Evolutionary conservation across 495 filamentous ascomycete genomes (phyloP), one percentile per base, ranked within the genome.

Genomic region (Penicillium samsonianum): DNA sequence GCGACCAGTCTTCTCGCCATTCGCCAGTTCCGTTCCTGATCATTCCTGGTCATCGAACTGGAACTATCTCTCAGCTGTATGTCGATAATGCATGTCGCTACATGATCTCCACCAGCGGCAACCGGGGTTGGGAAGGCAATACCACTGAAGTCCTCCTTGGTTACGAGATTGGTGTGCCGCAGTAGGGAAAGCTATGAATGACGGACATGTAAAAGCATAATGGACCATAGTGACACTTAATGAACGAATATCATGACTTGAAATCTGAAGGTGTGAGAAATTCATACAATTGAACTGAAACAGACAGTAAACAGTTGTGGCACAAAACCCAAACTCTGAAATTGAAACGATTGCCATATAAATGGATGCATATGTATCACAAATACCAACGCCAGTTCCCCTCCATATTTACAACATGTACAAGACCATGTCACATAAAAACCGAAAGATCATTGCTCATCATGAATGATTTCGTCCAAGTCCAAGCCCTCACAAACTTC

Each of bases 81-180:
- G 79, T 96, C 47, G 94, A 98, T 69, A 88, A 90, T 26, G 91
- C 90, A 0, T 94, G 90, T 62, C 80, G 86, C 31, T 96, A 91
- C 69, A 91, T 98, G 85, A 82, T 98, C 45, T 93, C 90, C 2
- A 87, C 90, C 2, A 91, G 88, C 30, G 94, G 94, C 1, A 97
- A 92, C 60, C 76, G 94, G 50, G 94, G 94, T 3, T 98, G 95
- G 95, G 95, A 98, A 69, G 94, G 94, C n/a, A 84, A 78, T 28
- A 86, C 81, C 26, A 97, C 94, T 2, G 94, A 98, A 75, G 91
- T 94, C 9, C 70, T 97, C 28, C 80, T 98, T 41, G 94, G 94
- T 46, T 98, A 98, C 71, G 94, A 98, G 72, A 96, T 98, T 61
- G 82, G 82, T 5, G 73, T 85, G 58, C 73, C 74, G 25, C 62